These are phyloP conservation scores for Thielaviopsis euricoi DNA, from an alignment of 2,329 filamentous ascomycete genomes.

Conservation along the genomic window DNA sequence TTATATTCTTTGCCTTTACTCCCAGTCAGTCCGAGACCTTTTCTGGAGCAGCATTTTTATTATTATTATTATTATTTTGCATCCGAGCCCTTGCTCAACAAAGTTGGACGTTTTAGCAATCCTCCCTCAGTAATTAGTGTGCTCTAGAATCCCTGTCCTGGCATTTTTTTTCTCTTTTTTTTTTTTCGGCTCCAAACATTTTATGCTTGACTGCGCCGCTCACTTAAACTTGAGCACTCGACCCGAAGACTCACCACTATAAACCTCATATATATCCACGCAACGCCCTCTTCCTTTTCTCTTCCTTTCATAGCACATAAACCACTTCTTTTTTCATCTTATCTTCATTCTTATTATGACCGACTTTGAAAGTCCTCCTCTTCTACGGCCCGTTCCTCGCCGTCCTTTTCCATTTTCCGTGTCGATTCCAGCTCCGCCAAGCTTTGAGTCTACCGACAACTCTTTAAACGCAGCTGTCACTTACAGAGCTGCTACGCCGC, in stretches of 20 bases:
- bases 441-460: conserved; percentile 19
- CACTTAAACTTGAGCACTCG: background rate
- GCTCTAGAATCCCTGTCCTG: background rate
- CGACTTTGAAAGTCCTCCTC: conserved; percentile 29
- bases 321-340: background rate
- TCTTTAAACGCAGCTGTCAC: conserved; percentile 17
- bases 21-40: no score
- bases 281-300: background rate
- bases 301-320: background rate
- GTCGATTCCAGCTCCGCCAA: conserved; percentile 26
- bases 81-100: background rate
- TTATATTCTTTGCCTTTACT: no score
- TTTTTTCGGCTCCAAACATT: background rate
- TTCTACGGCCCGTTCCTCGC: conserved; percentile 55
- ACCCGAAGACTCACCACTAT: background rate
- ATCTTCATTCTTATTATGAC: conserved; percentile 18
- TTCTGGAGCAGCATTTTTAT: no score
- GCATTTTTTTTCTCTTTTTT: no score
- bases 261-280: background rate
- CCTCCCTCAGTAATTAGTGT: background rate
- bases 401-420: conserved; percentile 50
- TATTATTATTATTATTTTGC: no score
- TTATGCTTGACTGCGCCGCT: background rate
- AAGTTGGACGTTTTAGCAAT: background rate
- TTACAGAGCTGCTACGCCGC: conserved; percentile 12